Conservation (phyloP, 1,139 yeast genomes). For the Blastobotrys buckinghamii region DNA sequence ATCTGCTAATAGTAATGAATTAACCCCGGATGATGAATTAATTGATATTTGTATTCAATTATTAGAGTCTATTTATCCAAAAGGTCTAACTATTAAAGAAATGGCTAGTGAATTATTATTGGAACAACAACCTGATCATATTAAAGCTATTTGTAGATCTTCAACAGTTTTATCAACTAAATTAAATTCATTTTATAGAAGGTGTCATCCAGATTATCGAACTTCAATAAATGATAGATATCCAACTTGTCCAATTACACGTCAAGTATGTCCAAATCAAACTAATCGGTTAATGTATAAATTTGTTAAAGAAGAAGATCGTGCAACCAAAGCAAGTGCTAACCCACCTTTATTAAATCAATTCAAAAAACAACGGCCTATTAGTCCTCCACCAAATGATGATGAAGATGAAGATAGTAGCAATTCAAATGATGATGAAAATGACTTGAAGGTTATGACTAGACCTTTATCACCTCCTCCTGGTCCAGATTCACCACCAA, state of each 20-base stretch:
- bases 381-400: slow-evolving; percentile 15
- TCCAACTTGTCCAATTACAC: slow-evolving; percentile 27
- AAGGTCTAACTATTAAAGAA: slow-evolving; percentile 30
- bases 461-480: slow-evolving; percentile 16
- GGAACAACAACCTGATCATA: slow-evolving; percentile 15
- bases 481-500: slow-evolving; percentile 11
- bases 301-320: slow-evolving; percentile 18
- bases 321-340: background rate
- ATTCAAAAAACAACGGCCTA: slow-evolving; percentile 10
- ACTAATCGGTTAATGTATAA: slow-evolving; percentile 29
- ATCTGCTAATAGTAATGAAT: background rate
- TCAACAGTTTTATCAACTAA: slow-evolving; percentile 32
- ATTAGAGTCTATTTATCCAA: slow-evolving; percentile 22
- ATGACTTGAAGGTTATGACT: background rate
- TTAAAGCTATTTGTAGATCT: slow-evolving; percentile 23
- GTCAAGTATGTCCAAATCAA: slow-evolving; percentile 24
- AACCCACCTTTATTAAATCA: background rate
- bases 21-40: slow-evolving; percentile 19
- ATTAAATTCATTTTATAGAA: slow-evolving; percentile 30
- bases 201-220: slow-evolving; percentile 24
- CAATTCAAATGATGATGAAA: background rate
- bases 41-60: slow-evolving; percentile 24
- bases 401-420: slow-evolving; percentile 1
- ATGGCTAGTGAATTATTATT: slow-evolving; percentile 23
- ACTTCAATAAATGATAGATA: slow-evolving; percentile 13